A percentile compares a stretch with the other conserved stretches of the same genome.
Evolutionary conservation across 2,329 filamentous ascomycete species (phyloP).

Genomic region (Penicillium janthinellum): DNA sequence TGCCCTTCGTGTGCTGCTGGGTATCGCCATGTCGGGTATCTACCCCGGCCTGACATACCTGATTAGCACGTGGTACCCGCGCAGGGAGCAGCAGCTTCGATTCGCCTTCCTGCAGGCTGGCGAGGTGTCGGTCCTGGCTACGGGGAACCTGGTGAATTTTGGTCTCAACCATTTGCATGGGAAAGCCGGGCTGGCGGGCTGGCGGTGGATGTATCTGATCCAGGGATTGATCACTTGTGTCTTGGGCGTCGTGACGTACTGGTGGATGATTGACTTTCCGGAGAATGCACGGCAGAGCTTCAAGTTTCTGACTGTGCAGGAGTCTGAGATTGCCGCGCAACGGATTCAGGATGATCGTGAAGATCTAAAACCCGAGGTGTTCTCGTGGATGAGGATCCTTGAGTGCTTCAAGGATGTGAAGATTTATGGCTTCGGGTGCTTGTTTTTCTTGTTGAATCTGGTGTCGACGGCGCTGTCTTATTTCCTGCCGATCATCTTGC

Average conservation of each 20-base stretch:
- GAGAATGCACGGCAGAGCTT: constrained; percentile 61
- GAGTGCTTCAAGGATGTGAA: constrained; percentile 61
- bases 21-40: constrained; percentile 60
- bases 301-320: constrained; percentile 58
- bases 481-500: constrained; percentile 64
- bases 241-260: constrained; percentile 63
- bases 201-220: constrained; percentile 71
- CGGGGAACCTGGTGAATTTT: constrained; percentile 68
- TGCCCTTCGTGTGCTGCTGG: constrained; percentile 64
- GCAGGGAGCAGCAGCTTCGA: constrained; percentile 66
- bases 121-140: constrained; percentile 66
- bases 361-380: constrained; percentile 60
- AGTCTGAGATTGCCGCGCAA: constrained; percentile 58
- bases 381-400: constrained; percentile 58
- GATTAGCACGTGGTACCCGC: constrained; percentile 62
- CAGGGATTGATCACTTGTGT: constrained; percentile 64
- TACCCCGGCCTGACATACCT: constrained; percentile 50
- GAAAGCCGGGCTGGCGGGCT: constrained; percentile 58
- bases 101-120: constrained; percentile 67
- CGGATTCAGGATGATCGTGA: constrained; percentile 64
- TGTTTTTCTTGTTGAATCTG: constrained; percentile 67
- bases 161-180: constrained; percentile 67
- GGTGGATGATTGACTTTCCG: constrained; percentile 72
- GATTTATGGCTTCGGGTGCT: constrained; percentile 64
- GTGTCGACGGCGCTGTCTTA: constrained; percentile 67